phyloP scores from a whole-genome alignment of 1,284 basidiomycete genomes.

The Sporisorium reilianum region DNA sequence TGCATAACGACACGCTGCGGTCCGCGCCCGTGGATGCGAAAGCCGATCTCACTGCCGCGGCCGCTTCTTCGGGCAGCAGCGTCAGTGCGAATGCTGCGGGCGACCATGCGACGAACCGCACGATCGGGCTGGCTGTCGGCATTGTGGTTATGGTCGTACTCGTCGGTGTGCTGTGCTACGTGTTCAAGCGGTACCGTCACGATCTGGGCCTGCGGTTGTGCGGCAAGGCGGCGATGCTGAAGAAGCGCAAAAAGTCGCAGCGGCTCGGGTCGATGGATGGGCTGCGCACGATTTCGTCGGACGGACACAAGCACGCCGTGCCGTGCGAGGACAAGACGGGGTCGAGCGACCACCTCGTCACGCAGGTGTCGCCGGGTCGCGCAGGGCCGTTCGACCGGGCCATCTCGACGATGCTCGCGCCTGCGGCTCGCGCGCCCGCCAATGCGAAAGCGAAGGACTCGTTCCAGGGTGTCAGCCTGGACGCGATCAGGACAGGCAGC shows the following conservation, averaged over 20 bases:
- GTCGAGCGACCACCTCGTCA: constrained; percentile 13
- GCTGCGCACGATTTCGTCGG: background rate
- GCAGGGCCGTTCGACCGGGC: constrained; percentile 24
- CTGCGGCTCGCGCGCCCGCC: background rate
- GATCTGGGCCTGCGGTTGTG: background rate
- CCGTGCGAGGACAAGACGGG: constrained; percentile 3
- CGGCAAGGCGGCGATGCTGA: background rate
- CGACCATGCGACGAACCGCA: background rate
- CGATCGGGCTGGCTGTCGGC: constrained; percentile 2
- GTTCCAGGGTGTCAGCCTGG: background rate
- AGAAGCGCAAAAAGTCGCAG: constrained; percentile 2
- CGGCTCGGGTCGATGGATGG: constrained; percentile 22
- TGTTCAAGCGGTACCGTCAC: constrained; percentile 15
- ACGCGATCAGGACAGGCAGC: background rate
- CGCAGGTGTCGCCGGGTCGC: background rate
- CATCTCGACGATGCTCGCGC: constrained; percentile 11
- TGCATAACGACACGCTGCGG: constrained; percentile 19
- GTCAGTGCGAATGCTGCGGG: background rate
- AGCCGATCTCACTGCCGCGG: background rate
- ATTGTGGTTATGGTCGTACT: background rate
- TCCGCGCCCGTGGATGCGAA: background rate
- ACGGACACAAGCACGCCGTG: background rate
- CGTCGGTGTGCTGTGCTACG: constrained; percentile 2
- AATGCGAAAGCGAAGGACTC: too few relatives aligned
- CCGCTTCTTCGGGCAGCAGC: constrained; percentile 1